phyloP scores from a whole-genome alignment of 306 rosid species.

The Aeschynomene evenia region DNA sequence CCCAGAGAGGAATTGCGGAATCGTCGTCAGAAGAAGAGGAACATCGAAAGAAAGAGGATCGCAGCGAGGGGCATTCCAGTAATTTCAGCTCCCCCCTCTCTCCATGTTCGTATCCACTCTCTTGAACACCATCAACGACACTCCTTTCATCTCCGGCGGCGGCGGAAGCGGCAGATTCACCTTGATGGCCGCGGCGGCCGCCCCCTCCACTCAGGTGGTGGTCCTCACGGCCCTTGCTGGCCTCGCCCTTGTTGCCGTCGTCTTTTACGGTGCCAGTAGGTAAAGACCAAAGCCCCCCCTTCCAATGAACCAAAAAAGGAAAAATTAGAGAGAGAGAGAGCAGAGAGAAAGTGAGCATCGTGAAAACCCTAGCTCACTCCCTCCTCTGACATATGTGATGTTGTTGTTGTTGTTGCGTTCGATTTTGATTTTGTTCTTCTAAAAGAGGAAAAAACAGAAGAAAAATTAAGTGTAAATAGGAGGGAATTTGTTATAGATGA shows the following conservation, averaged over 20 bases:
- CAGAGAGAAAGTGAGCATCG: conserved; percentile 21
- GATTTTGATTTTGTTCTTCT: conserved; percentile 33
- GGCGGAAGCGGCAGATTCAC: conserved; percentile 38
- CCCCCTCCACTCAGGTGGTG: conserved; percentile 47
- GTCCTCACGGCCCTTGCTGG: conserved; percentile 75
- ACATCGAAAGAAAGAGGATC: neutral
- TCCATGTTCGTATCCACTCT: conserved; percentile 58
- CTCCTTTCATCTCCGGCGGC: conserved; percentile 45
- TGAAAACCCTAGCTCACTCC: conserved; percentile 37
- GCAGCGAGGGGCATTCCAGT: conserved; percentile 39
- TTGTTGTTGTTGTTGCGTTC: conserved; percentile 11
- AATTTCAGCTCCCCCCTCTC: neutral
- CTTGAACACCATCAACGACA: conserved; percentile 36
- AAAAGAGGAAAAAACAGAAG: neutral
- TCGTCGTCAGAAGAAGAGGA: neutral
- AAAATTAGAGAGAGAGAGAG: conserved; percentile 7
- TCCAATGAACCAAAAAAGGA: conserved; percentile 14
- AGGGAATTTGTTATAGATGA: conserved; percentile 63
- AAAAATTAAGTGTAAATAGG: conserved; percentile 24
- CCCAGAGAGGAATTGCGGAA: conserved; percentile 10
- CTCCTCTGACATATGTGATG: conserved; percentile 30
- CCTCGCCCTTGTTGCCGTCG: conserved; percentile 49
- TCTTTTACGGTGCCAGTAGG: conserved; percentile 77
- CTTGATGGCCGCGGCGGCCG: conserved; percentile 40
- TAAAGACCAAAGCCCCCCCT: conserved; percentile 36